Percentiles rank a stretch among this genome's conserved stretches.
phyloP scores from a whole-genome alignment of 2,329 filamentous ascomycete species.

The Sporothrix inflata region DNA sequence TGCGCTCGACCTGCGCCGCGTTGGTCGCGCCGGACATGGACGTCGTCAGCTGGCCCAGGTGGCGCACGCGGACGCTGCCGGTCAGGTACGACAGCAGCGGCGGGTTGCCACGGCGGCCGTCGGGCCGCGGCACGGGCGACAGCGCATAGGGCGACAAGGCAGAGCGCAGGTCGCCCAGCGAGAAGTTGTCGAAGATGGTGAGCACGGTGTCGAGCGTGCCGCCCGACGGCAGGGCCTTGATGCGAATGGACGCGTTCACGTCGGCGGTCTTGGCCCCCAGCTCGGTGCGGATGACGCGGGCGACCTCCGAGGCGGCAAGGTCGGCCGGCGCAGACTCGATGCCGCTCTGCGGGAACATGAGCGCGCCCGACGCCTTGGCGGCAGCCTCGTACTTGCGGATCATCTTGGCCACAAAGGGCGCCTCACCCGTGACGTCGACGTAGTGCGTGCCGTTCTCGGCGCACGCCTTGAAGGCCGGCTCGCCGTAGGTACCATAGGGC shows the following conservation, averaged over 20 bases:
- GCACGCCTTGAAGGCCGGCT: slow-evolving; percentile 63
- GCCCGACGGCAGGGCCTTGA: slow-evolving; percentile 60
- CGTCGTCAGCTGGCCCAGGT: slow-evolving; percentile 60
- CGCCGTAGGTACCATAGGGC: slow-evolving; percentile 60
- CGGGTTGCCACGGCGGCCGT: slow-evolving; percentile 38
- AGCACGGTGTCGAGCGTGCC: slow-evolving; percentile 71
- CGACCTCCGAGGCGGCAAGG: slow-evolving; percentile 58
- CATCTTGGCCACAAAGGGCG: slow-evolving; percentile 62
- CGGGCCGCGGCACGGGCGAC: slow-evolving; percentile 57
- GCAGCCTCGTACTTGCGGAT: slow-evolving; percentile 59
- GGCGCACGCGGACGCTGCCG: slow-evolving; percentile 53
- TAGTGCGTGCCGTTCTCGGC: slow-evolving; percentile 67
- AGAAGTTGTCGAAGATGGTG: slow-evolving; percentile 57
- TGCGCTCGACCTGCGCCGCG: slow-evolving; percentile 59
- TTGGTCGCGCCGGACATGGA: slow-evolving; percentile 56
- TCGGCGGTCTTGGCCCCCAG: slow-evolving; percentile 56
- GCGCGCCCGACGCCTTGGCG: slow-evolving; percentile 58
- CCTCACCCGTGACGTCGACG: slow-evolving; percentile 65
- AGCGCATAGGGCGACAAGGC: slow-evolving; percentile 57
- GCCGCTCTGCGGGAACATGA: slow-evolving; percentile 64
- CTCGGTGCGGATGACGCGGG: slow-evolving; percentile 54
- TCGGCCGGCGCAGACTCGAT: slow-evolving; percentile 67
- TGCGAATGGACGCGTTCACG: slow-evolving; percentile 54
- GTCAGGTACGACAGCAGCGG: slow-evolving; percentile 52
- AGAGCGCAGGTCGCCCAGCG: slow-evolving; percentile 50